A percentile compares a stretch with the other conserved stretches of the same genome.
Evolutionary conservation across 345 rosid species (phyloP).

Genomic region (Raphanus sativus): DNA sequence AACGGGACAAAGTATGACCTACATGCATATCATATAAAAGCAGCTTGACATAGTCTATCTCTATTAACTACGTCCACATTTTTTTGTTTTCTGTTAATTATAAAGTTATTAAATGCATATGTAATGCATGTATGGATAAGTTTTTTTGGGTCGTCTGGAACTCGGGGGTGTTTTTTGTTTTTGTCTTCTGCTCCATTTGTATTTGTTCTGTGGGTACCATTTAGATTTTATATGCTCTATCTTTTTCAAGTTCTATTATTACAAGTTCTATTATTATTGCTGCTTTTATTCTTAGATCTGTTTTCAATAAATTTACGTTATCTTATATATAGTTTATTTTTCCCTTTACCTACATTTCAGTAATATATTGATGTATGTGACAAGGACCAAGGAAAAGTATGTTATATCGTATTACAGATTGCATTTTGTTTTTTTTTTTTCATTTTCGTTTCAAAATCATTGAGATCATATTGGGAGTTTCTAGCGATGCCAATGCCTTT

Average conservation of each 20-base stretch:
- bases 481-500: background rate
- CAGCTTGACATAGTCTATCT: constrained; percentile 36
- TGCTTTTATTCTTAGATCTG: constrained; percentile 10
- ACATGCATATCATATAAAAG: constrained; percentile 36
- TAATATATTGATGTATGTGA: background rate
- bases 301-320: background rate
- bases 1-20: constrained; percentile 35
- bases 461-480: background rate
- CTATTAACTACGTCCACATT: constrained; percentile 30
- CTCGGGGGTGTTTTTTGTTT: constrained; percentile 37
- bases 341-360: constrained; percentile 26
- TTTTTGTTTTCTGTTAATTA: constrained; percentile 17
- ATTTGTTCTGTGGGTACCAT: constrained; percentile 39
- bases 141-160: constrained; percentile 32
- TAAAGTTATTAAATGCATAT: background rate
- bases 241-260: constrained; percentile 29
- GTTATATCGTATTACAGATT: background rate
- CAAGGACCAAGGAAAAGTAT: background rate
- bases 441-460: background rate
- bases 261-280: constrained; percentile 8
- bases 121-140: constrained; percentile 34
- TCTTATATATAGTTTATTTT: background rate
- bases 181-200: constrained; percentile 35
- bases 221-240: constrained; percentile 34
- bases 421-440: no score